A percentile compares a stretch with the other conserved stretches of the same genome.
Conservation (phyloP, 768 basidiomycete genomes). For the Lactarius akahatsu region DNA sequence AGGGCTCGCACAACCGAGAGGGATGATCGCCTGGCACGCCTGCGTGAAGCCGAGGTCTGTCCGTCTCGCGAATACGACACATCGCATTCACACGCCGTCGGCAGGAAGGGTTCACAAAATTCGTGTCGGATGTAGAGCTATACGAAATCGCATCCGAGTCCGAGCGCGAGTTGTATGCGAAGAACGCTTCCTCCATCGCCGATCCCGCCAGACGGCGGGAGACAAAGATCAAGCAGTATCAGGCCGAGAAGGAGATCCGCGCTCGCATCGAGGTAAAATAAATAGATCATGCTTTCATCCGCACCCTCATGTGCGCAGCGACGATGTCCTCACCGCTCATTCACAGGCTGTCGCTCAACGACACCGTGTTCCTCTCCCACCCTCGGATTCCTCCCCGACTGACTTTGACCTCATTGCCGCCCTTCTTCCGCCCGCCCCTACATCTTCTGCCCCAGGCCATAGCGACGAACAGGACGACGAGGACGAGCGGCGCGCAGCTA, state of each 20-base stretch:
- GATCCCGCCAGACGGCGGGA: slow-evolving; percentile 78
- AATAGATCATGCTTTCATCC: not conserved
- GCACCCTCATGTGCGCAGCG: not conserved
- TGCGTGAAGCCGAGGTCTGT: slow-evolving; percentile 61
- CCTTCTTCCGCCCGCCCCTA: slow-evolving; percentile 46
- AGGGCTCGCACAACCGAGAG: slow-evolving; percentile 56
- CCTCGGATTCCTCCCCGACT: slow-evolving; percentile 36
- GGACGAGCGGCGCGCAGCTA: slow-evolving; percentile 63
- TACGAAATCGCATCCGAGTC: slow-evolving; percentile 66
- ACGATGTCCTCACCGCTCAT: not conserved
- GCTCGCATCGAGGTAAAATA: slow-evolving; percentile 59
- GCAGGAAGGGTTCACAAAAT: slow-evolving; percentile 51
- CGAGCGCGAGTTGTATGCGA: slow-evolving; percentile 56
- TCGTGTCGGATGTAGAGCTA: slow-evolving; percentile 51
- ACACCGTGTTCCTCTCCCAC: slow-evolving; percentile 42
- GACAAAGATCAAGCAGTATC: slow-evolving; percentile 87
- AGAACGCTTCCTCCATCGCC: slow-evolving; percentile 45
- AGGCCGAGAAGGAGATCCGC: slow-evolving; percentile 79
- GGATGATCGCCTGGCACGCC: slow-evolving; percentile 53
- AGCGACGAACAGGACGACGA: slow-evolving; percentile 60
- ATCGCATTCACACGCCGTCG: slow-evolving; percentile 21
- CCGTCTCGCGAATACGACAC: not conserved
- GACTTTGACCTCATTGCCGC: slow-evolving; percentile 66
- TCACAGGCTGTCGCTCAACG: slow-evolving; percentile 56
- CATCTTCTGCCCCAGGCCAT: slow-evolving; percentile 40